These are phyloP conservation scores for Przewalskia tangutica DNA, from an alignment of 257 asterid species.

Conservation along the genomic window DNA sequence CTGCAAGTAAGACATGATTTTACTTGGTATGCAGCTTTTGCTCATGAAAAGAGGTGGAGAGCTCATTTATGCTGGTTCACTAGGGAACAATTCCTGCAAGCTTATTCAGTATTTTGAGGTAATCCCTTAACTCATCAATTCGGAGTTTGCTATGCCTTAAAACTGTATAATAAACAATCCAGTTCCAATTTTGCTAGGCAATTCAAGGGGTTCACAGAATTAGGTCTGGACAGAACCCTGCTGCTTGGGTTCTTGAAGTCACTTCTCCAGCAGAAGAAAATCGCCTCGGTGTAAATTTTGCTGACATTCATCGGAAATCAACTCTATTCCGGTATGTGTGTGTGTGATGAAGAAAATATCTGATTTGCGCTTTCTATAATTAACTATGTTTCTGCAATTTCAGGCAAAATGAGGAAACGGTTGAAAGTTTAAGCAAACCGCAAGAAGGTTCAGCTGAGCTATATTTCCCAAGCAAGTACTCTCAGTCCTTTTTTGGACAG, in stretches of 20 bases:
- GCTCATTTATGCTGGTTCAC: slow-evolving; percentile 85
- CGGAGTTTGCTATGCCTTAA: not conserved
- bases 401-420: slow-evolving; percentile 65
- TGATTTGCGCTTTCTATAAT: not conserved
- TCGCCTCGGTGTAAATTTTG: slow-evolving; percentile 61
- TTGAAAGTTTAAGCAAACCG: slow-evolving; percentile 60
- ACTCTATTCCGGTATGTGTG: slow-evolving; percentile 35
- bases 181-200: slow-evolving; percentile 23
- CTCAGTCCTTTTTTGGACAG: slow-evolving; percentile 60
- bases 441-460: slow-evolving; percentile 44
- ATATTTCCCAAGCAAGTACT: slow-evolving; percentile 62
- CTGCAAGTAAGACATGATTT: not conserved
- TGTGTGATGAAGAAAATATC: not conserved
- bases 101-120: slow-evolving; percentile 84
- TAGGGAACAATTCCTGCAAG: slow-evolving; percentile 60
- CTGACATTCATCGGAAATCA: slow-evolving; percentile 56
- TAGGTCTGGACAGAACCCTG: slow-evolving; percentile 73
- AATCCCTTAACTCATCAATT: not conserved
- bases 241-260: slow-evolving; percentile 89
- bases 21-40: slow-evolving; percentile 44
- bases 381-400: not conserved
- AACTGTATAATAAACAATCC: not conserved
- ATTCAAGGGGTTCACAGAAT: slow-evolving; percentile 54
- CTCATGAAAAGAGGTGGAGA: slow-evolving; percentile 83
- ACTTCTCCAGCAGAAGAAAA: slow-evolving; percentile 64